These are phyloP conservation scores for Handroanthus guayacan DNA, from an alignment of 257 asterid species.

Conservation along the genomic window DNA sequence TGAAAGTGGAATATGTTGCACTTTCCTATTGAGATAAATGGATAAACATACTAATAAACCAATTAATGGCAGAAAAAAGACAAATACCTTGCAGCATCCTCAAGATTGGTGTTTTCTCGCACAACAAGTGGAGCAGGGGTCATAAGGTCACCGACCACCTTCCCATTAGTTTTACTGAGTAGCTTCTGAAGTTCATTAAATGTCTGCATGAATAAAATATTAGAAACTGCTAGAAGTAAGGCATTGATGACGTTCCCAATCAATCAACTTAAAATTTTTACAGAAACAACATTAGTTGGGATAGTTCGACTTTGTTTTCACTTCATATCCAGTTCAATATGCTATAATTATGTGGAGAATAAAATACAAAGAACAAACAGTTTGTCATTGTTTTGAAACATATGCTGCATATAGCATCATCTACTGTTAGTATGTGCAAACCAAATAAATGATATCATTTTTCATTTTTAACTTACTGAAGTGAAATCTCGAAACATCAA, in stretches of 20 bases:
- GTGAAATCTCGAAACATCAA: constrained; percentile 6
- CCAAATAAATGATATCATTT: background rate
- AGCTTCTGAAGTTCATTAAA: constrained; percentile 87
- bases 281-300: constrained; percentile 1
- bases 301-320: constrained; percentile 1
- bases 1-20: background rate
- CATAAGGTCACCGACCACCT: constrained; percentile 90
- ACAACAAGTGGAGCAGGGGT: constrained; percentile 78
- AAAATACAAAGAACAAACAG: background rate
- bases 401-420: background rate
- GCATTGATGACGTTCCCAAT: constrained; percentile 1
- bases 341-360: background rate
- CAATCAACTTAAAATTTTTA: constrained; percentile 21
- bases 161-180: constrained; percentile 80
- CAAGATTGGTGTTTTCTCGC: constrained; percentile 80
- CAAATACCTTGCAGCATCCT: constrained; percentile 85
- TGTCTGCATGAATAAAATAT: constrained; percentile 50
- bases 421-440: background rate
- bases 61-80: background rate
- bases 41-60: background rate
- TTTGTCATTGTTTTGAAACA: background rate
- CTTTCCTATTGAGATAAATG: background rate
- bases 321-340: constrained; percentile 7
- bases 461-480: background rate
- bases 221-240: constrained; percentile 33